Conservation (phyloP, 495 filamentous ascomycete species). For the Penicillium crystallinum region DNA sequence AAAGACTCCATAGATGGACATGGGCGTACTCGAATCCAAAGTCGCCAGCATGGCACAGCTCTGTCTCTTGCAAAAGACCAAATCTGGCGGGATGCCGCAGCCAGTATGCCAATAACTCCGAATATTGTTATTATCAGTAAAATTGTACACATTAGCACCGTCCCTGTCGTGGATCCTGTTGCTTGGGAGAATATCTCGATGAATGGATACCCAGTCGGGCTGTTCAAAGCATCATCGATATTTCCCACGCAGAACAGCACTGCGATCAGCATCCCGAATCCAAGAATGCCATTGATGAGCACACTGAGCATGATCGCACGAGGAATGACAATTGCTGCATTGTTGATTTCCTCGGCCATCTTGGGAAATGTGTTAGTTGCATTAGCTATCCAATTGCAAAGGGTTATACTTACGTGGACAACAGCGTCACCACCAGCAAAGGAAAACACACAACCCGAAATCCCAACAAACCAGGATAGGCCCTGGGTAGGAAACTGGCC, state of each 20-base stretch:
- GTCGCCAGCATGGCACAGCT: slow-evolving; percentile 42
- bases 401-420: slow-evolving; percentile 30
- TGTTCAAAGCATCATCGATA: slow-evolving; percentile 29
- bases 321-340: slow-evolving; percentile 42
- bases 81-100: slow-evolving; percentile 48
- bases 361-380: slow-evolving; percentile 5
- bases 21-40: slow-evolving; percentile 39
- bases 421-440: slow-evolving; percentile 38
- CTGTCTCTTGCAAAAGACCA: slow-evolving; percentile 54
- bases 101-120: slow-evolving; percentile 37
- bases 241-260: slow-evolving; percentile 45
- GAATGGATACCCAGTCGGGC: slow-evolving; percentile 42
- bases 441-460: slow-evolving; percentile 36
- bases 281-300: slow-evolving; percentile 43
- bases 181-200: slow-evolving; percentile 46
- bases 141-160: slow-evolving; percentile 41
- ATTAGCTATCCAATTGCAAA: neutral
- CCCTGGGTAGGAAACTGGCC: slow-evolving; percentile 41
- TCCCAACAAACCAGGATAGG: slow-evolving; percentile 42
- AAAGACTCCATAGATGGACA: too few species aligned
- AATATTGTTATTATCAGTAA: slow-evolving; percentile 35
- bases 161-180: slow-evolving; percentile 35
- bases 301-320: slow-evolving; percentile 41
- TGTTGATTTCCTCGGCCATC: slow-evolving; percentile 52
- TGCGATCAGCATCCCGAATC: slow-evolving; percentile 46